These are phyloP conservation scores for Cicer cuneatum DNA, from an alignment of 306 rosid genomes.

Conservation along the genomic window DNA sequence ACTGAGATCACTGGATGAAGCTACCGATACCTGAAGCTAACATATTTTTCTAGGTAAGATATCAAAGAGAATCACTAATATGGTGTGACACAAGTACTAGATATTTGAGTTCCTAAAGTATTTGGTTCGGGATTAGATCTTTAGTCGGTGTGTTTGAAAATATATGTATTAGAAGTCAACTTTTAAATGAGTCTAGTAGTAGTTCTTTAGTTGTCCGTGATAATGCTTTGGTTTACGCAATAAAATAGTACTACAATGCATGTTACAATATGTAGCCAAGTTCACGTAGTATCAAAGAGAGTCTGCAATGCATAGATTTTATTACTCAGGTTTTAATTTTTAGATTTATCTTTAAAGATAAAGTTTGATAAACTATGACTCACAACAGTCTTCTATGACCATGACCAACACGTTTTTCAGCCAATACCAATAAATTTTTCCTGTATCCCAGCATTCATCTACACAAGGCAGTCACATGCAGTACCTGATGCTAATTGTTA, in stretches of 20 bases:
- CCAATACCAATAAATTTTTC: not conserved
- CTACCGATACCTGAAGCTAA: conserved; percentile 6
- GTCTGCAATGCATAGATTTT: not conserved
- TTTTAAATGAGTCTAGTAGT: not conserved
- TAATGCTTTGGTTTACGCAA: not conserved
- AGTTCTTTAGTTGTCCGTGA: not conserved
- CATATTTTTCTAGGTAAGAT: conserved; percentile 11
- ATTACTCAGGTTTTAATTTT: not conserved
- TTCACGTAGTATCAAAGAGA: not conserved
- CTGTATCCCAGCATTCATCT: conserved; percentile 7
- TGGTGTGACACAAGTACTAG: not conserved
- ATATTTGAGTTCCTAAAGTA: not conserved
- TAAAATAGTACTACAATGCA: not conserved
- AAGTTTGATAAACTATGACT: conserved; percentile 11
- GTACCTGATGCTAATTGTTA: conserved; percentile 24
- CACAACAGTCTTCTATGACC: conserved; percentile 1
- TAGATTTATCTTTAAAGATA: not conserved
- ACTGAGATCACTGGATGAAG: conserved; percentile 20
- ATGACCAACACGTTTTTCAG: not conserved
- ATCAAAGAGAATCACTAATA: conserved; percentile 2
- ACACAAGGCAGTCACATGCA: conserved; percentile 14
- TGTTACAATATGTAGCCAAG: no score
- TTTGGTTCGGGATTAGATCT: not conserved
- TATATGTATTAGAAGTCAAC: not conserved
- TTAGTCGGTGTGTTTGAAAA: not conserved